phyloP scores from a whole-genome alignment of 805 yeast genomes.

The Scheffersomyces coipomensis region DNA sequence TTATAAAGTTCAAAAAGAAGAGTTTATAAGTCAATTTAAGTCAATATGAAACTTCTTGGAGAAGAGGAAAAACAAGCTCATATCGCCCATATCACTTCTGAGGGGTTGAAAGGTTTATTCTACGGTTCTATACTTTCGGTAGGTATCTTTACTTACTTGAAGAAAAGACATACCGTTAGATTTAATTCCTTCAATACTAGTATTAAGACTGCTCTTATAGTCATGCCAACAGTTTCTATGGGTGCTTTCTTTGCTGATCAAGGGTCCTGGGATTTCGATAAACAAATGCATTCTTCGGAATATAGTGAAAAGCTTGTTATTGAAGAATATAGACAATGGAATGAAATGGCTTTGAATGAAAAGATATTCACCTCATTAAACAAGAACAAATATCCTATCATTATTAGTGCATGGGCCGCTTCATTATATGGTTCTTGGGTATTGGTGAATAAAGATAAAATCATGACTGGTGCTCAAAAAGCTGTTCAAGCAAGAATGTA shows the following conservation, averaged over 20 bases:
- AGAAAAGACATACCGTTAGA: constrained; percentile 29
- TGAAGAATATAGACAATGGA: constrained; percentile 37
- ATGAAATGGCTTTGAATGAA: constrained; percentile 26
- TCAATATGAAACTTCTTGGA: constrained; percentile 40
- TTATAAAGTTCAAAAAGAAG: too few relatives aligned
- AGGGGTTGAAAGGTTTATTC: constrained; percentile 38
- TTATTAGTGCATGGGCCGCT: constrained; percentile 38
- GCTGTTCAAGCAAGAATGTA: constrained; percentile 89
- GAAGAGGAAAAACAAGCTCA: constrained; percentile 42
- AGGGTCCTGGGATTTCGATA: constrained; percentile 44
- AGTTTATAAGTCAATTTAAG: too few relatives aligned
- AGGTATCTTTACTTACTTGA: constrained; percentile 32
- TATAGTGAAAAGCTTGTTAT: constrained; percentile 24
- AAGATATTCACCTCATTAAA: constrained; percentile 25
- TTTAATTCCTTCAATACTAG: constrained; percentile 35
- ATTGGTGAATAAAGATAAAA: constrained; percentile 66
- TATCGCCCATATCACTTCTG: constrained; percentile 28
- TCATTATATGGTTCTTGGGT: constrained; percentile 68
- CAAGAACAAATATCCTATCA: constrained; percentile 35
- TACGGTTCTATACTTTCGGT: constrained; percentile 31
- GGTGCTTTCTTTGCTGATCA: constrained; percentile 44
- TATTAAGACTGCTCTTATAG: constrained; percentile 35
- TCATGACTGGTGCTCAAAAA: constrained; percentile 75
- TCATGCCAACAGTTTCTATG: constrained; percentile 38
- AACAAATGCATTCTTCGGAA: constrained; percentile 30